phyloP scores from a whole-genome alignment of 2,329 filamentous ascomycete genomes.

The Harringtonia aguacate region DNA sequence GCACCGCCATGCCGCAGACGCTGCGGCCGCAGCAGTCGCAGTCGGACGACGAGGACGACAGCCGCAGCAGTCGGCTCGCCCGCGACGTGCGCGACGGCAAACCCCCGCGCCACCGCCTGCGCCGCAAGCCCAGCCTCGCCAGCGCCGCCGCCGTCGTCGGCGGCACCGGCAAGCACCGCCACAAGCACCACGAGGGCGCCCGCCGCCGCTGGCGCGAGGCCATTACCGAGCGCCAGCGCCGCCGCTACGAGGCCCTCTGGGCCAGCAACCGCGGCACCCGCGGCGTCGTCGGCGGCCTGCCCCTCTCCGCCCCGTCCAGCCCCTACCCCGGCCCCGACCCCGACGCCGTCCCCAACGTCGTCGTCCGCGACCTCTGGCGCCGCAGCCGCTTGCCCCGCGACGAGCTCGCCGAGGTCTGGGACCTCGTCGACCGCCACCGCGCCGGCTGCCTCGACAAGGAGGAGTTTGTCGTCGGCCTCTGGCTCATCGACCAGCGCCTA shows the following conservation, averaged over 20 bases:
- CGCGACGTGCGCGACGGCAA: constrained; percentile 1
- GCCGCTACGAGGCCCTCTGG: constrained; percentile 76
- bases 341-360: constrained; percentile 52
- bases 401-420: constrained; percentile 67
- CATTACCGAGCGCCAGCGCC: constrained; percentile 61
- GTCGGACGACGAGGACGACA: constrained; percentile 39
- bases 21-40: constrained; percentile 45
- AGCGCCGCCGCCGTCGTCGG: constrained; percentile 22
- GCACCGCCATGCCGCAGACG: constrained; percentile 47
- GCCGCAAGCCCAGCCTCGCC: constrained; percentile 30
- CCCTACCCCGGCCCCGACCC: no score
- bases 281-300: constrained; percentile 1
- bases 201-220: constrained; percentile 68
- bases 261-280: constrained; percentile 62
- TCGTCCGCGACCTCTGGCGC: constrained; percentile 66
- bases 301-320: no score
- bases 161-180: constrained; percentile 34
- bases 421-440: constrained; percentile 52
- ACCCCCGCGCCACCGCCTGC: constrained; percentile 17
- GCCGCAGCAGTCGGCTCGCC: constrained; percentile 11
- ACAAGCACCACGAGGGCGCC: constrained; percentile 66
- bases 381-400: constrained; percentile 56
- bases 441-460: constrained; percentile 49
- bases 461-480: constrained; percentile 75
- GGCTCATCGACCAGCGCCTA: constrained; percentile 73